Evolutionary conservation across 306 rosid genomes (phyloP), one percentile per base, ranked within the genome.

Genomic region (Quercus dentata): DNA sequence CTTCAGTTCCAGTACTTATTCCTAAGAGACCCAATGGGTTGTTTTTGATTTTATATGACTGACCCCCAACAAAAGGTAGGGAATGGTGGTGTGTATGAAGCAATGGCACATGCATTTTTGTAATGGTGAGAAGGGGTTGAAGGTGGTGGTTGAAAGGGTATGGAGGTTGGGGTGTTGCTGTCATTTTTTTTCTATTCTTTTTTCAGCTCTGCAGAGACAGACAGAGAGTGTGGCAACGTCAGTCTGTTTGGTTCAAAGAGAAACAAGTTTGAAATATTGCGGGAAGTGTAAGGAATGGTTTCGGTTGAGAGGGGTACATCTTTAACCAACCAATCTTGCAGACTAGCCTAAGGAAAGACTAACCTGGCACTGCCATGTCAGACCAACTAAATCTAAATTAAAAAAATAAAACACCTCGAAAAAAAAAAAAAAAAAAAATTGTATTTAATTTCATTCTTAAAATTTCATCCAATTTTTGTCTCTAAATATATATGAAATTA

Each of bases 251-350:
- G 83, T 25, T 70, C 14, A 31, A 76, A 69, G 65, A 19, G 74
- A 54, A 23, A 76, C 41, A 79, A 59, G 52, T 80, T 85, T 83
- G 76, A 88, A 89, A 70, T 84, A 81, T 94, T 92, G 99, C 97
- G 86, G 92, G 88, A 93, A 93, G 81, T 90, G 55, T 63, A 95
- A 90, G 99, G 89, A 87, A 95, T 41, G 83, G 86, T 57, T 90
- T 84, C 83, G 80, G 98, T 89, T 92, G 91, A 74, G 85, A 56
- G 9, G 81, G 79, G 41, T 74, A 85, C 92, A 83, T 95, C 98
- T 78, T 82, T 56, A 88, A 86, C 94, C 57, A 82, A 27, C 69
- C 69, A 63, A 30, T 19, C 41, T 63, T 63, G 69, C 44, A 63
- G 69, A 27, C 69, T 27, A 30, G 38, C 30, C 20, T 49, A 49